Evolutionary conservation across 2,329 filamentous ascomycete species (phyloP).

Genomic region (Penicillium sp.): DNA sequence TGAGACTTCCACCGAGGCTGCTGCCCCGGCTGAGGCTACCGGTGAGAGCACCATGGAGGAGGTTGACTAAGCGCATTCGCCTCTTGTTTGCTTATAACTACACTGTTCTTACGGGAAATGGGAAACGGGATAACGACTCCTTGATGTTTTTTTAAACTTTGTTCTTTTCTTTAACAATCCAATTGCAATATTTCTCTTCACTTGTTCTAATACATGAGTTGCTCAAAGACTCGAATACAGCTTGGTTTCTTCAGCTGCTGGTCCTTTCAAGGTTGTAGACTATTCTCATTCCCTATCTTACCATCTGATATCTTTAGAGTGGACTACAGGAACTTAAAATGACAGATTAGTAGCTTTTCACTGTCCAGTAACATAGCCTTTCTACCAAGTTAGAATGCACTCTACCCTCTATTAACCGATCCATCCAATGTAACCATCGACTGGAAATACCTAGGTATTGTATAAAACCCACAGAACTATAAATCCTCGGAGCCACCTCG

Average conservation of each 20-base stretch:
- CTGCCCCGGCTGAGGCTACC: constrained; percentile 59
- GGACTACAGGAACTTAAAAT: no score
- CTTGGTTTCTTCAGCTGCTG: neutral
- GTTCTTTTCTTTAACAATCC: constrained; percentile 18
- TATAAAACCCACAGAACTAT: no score
- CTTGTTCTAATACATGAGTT: neutral
- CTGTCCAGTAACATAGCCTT: no score
- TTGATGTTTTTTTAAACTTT: constrained; percentile 23
- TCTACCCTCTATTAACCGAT: neutral
- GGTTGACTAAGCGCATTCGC: constrained; percentile 71
- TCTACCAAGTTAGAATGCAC: no score
- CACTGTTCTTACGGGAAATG: constrained; percentile 27
- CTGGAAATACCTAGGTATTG: no score
- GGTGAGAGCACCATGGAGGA: constrained; percentile 99
- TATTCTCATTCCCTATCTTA: no score
- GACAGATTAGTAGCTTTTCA: no score
- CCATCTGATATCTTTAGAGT: neutral
- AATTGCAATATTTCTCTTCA: constrained; percentile 7
- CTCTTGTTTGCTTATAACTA: neutral
- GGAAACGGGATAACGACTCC: constrained; percentile 27
- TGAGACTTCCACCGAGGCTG: constrained; percentile 51
- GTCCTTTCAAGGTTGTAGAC: no score
- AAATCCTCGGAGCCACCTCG: constrained; percentile 13
- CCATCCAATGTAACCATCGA: no score
- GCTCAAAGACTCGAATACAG: neutral